A percentile compares a stretch with the other conserved stretches of the same genome.
Conservation (phyloP, 495 filamentous ascomycete genomes). For the Thermothielavioides terrestris region DNA sequence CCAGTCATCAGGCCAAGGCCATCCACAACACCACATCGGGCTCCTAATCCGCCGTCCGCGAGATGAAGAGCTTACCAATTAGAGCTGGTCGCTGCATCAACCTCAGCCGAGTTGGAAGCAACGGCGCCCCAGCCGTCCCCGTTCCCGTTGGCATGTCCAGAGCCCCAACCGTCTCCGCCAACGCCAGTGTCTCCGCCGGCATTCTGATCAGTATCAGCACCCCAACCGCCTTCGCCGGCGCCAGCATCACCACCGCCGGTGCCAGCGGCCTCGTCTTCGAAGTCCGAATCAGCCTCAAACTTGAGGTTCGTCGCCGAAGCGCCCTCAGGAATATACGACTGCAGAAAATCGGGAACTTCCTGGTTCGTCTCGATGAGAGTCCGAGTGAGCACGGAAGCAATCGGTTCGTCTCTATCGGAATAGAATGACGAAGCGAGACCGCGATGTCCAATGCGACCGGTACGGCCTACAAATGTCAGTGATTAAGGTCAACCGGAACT, state of each 20-base stretch:
- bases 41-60: background rate
- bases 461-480: conserved; percentile 59
- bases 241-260: background rate
- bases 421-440: conserved; percentile 88
- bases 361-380: conserved; percentile 72
- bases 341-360: conserved; percentile 71
- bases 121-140: background rate
- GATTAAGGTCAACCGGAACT: background rate
- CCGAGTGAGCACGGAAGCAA: conserved; percentile 64
- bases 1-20: background rate
- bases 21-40: background rate
- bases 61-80: background rate
- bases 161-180: too few species aligned
- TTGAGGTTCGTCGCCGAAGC: conserved; percentile 35
- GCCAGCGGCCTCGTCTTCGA: conserved; percentile 30
- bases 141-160: too few species aligned
- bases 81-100: background rate
- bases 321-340: conserved; percentile 50
- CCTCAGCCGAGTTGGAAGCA: background rate
- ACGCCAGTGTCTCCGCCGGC: background rate
- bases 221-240: conserved; percentile 11
- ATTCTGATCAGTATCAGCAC: background rate
- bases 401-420: conserved; percentile 53
- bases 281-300: conserved; percentile 58
- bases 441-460: conserved; percentile 82